phyloP scores from a whole-genome alignment of 2,329 filamentous ascomycete species.

The Trichoderma pleuroti region DNA sequence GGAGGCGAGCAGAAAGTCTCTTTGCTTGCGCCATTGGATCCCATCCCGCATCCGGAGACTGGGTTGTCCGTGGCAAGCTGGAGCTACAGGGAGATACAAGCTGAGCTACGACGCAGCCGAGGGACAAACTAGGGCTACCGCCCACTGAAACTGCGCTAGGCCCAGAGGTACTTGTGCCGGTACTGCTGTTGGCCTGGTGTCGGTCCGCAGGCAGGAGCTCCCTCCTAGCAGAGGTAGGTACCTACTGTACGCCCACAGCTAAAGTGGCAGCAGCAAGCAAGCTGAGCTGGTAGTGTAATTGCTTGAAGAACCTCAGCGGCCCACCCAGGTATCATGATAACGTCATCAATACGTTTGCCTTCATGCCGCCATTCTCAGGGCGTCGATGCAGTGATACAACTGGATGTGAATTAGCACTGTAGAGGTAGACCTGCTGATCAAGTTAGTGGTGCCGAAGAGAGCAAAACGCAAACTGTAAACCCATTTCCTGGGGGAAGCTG shows the following conservation, averaged over 20 bases:
- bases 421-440: not conserved
- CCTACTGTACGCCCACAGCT: not conserved
- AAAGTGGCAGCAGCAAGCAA: not conserved
- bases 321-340: constrained; percentile 1
- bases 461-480: not conserved
- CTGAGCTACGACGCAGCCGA: constrained; percentile 14
- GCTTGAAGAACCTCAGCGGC: not conserved
- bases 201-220: not conserved
- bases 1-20: not conserved
- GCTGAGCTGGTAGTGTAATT: not conserved
- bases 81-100: constrained; percentile 14
- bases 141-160: constrained; percentile 3
- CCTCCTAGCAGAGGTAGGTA: not conserved
- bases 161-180: not conserved
- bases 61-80: not conserved
- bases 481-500: not conserved
- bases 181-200: not conserved
- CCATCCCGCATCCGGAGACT: constrained; percentile 5
- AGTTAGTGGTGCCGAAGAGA: not conserved
- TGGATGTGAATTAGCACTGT: not conserved
- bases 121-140: constrained; percentile 14
- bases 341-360: constrained; percentile 32
- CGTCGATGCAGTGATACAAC: not conserved
- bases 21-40: not conserved
- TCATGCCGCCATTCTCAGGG: not conserved